Base-by-base conservation (phyloP, 495 filamentous ascomycete genomes). In the Penicillium dipodomyicola region DNA sequence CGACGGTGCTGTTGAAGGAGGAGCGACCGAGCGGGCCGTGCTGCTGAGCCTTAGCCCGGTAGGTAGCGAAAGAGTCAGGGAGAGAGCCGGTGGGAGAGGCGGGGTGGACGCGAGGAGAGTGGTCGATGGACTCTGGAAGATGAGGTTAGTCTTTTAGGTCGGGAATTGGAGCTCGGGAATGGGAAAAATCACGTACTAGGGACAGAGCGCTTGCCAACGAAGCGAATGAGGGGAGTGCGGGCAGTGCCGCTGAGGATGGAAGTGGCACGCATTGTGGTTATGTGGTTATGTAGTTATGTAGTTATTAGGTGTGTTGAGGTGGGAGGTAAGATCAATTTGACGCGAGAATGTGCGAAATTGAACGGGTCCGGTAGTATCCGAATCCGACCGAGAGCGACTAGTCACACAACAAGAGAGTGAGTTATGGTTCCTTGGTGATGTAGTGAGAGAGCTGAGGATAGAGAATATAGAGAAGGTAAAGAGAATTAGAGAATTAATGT, bases 31-130 rank as follows among this genome's bases (percentile, higher is more conserved):
- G 84, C 10, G 94, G 94, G 20, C 94, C 94, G 72, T 96, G 92
- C 70, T 96, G 93, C 72, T 91, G 88, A 25, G 93, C 95, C 74
- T 91, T 90, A 69, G 87, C 83, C 65, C 94, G 87, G 83, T 98
- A 98, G 63, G 84, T 77, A 58, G 90, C 91, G 80, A 98, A 98
- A 43, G 88, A 88, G 62, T 86, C 80, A 39, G 85, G 85, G 19
- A 87, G 81, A 45, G 62, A 46, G 35, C 78, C 64, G 5, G 80
- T 63, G 65, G 91, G 89, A 44, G 88, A 85, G 42, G 84, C 81
- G 30, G 84, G 84, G 69, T 87, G 84, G 43, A 80, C 75, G 42
- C 72, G 77, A 64, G 75, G 85, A 61, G 83, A 80, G 79, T 94
- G 84, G 80, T 93, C 86, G 64, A 89, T 64, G 40, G 83, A 82